Percentiles rank a stretch among this genome's conserved stretches.
Evolutionary conservation across 305 asterid genomes (phyloP).

Genomic region (Solanum chacoense): DNA sequence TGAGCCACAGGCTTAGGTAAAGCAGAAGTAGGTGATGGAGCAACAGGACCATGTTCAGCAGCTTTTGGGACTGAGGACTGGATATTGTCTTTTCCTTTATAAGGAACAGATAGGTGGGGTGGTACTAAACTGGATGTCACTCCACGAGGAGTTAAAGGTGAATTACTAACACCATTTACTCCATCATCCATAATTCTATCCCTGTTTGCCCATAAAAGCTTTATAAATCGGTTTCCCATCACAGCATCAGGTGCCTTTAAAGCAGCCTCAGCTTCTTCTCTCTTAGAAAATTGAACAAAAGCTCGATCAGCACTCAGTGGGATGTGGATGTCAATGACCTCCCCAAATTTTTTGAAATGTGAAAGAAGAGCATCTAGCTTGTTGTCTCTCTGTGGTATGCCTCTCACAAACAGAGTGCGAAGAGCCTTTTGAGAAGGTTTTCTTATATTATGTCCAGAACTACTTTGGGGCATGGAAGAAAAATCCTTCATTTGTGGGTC

Average conservation of each 20-base stretch:
- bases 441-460: conserved; percentile 34
- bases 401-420: conserved; percentile 72
- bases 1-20: conserved; percentile 28
- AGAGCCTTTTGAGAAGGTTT: conserved; percentile 65
- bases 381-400: conserved; percentile 81
- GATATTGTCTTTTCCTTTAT: conserved; percentile 46
- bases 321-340: conserved; percentile 66
- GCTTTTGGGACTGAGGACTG: conserved; percentile 31
- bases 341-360: conserved; percentile 91
- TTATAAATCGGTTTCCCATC: conserved; percentile 94
- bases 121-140: conserved; percentile 16
- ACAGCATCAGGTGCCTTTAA: conserved; percentile 93
- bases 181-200: conserved; percentile 61
- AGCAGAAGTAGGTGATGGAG: conserved; percentile 34
- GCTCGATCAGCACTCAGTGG: conserved; percentile 65
- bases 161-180: conserved; percentile 24
- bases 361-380: conserved; percentile 76
- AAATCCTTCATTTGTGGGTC: conserved; percentile 33
- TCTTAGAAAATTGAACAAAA: conserved; percentile 81
- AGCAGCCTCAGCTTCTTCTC: conserved; percentile 97
- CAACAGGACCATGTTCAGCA: conserved; percentile 9
- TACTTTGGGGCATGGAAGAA: conserved; percentile 36
- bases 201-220: conserved; percentile 93
- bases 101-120: conserved; percentile 22
- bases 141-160: conserved; percentile 24